phyloP scores from a whole-genome alignment of 1,139 yeast species.

The Candida pseudocylindracea region DNA sequence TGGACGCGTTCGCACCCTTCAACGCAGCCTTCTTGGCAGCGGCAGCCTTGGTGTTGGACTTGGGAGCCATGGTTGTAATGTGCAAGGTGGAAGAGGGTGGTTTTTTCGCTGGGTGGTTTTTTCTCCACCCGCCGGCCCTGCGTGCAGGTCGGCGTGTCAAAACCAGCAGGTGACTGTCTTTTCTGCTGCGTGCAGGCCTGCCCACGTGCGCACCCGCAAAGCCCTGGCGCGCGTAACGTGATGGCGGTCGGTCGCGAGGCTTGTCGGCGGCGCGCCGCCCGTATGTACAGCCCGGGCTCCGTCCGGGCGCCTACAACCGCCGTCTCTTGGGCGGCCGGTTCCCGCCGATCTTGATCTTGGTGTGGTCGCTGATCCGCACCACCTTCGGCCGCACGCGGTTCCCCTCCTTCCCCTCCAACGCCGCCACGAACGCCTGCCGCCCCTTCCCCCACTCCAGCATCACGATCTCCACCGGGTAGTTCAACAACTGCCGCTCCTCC shows the following conservation, averaged over 20 bases:
- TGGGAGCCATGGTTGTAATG: neutral
- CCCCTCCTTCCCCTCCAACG: slow-evolving; percentile 83
- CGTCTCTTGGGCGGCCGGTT: slow-evolving; percentile 66
- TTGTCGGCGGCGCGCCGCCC: too few species aligned
- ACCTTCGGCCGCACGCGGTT: slow-evolving; percentile 37
- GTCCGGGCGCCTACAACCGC: slow-evolving; percentile 58
- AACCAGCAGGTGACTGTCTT: too few species aligned
- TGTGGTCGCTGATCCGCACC: slow-evolving; percentile 50
- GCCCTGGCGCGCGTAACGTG: too few species aligned
- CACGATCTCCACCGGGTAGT: slow-evolving; percentile 45
- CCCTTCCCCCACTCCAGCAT: slow-evolving; percentile 77
- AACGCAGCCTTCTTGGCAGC: slow-evolving; percentile 98
- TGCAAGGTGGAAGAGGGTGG: too few species aligned
- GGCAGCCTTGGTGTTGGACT: slow-evolving; percentile 49
- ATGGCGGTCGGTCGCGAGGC: too few species aligned
- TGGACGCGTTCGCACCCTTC: slow-evolving; percentile 89
- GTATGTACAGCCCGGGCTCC: too few species aligned
- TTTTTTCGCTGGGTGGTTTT: too few species aligned
- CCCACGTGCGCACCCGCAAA: too few species aligned
- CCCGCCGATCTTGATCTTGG: slow-evolving; percentile 84
- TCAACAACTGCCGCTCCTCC: slow-evolving; percentile 30
- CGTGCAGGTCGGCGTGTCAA: too few species aligned
- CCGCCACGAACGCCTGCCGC: slow-evolving; percentile 67
- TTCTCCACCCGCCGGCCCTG: too few species aligned
- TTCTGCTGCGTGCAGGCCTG: too few species aligned